A percentile compares a stretch with the other conserved stretches of the same genome.
These are phyloP conservation scores for Eucalyptus leucophloia DNA, from an alignment of 345 rosid species.

Conservation along the genomic window DNA sequence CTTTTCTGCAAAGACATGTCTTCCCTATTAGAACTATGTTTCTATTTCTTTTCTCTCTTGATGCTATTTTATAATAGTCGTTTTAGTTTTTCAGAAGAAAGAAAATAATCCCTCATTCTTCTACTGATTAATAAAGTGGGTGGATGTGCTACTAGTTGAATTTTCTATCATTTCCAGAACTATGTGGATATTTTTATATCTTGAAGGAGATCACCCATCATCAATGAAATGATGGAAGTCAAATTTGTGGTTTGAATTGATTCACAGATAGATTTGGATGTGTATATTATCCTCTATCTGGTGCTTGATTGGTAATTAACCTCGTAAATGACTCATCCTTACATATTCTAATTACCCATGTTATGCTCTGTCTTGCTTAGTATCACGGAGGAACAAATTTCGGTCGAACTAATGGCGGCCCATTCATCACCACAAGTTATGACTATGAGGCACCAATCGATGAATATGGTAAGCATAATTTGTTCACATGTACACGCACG, in stretches of 20 bases:
- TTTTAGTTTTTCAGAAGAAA: not conserved
- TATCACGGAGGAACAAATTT: constrained; percentile 98
- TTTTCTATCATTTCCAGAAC: not conserved
- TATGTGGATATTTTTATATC: not conserved
- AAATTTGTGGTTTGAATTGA: not conserved
- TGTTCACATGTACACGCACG: not conserved
- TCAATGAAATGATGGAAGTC: not conserved
- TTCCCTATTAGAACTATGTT: not conserved
- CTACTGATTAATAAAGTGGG: not conserved
- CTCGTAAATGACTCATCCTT: not conserved
- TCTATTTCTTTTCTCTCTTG: not conserved
- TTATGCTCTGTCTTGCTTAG: constrained; percentile 16
- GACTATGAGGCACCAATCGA: constrained; percentile 98
- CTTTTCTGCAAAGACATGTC: not conserved
- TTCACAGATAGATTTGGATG: not conserved
- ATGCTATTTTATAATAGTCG: not conserved
- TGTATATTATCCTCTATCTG: not conserved
- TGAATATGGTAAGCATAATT: constrained; percentile 67
- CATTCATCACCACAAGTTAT: constrained; percentile 92
- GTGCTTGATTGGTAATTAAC: not conserved
- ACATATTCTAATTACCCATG: not conserved
- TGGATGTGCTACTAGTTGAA: not conserved
- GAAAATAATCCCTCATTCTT: not conserved
- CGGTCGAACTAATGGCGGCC: constrained; percentile 93
- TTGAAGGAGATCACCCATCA: not conserved